Percentiles rank a stretch among this genome's conserved stretches.
phyloP scores from a whole-genome alignment of 2,329 filamentous ascomycete species.

The Didymella pomorum region DNA sequence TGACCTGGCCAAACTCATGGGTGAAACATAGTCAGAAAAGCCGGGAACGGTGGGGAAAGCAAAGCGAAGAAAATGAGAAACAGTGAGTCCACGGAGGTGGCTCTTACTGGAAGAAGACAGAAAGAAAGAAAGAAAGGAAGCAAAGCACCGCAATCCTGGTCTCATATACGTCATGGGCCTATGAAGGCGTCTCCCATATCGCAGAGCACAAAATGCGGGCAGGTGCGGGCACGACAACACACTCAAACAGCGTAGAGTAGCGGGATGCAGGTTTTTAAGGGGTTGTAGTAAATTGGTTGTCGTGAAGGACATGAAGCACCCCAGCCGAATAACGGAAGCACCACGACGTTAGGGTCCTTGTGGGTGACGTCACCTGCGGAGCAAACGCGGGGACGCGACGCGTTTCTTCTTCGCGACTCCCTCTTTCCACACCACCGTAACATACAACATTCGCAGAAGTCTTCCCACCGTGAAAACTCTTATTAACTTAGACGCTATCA shows the following conservation, averaged over 20 bases:
- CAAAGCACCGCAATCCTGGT: background rate
- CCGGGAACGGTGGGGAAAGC: background rate
- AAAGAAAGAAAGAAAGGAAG: background rate
- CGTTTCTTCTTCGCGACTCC: background rate
- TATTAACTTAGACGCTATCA: background rate
- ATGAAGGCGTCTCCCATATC: background rate
- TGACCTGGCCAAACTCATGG: constrained; percentile 4
- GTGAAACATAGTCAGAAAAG: background rate
- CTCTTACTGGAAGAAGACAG: background rate
- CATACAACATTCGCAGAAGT: no score
- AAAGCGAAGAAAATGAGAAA: background rate
- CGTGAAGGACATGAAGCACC: background rate
- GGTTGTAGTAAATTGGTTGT: background rate
- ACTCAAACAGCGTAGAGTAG: background rate
- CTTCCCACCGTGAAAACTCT: background rate
- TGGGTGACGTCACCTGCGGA: constrained; percentile 11
- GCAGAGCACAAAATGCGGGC: background rate
- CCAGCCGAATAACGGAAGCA: background rate
- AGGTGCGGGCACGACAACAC: background rate
- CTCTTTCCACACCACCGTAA: background rate
- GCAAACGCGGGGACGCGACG: background rate
- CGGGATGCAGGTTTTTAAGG: background rate
- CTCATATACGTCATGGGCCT: background rate
- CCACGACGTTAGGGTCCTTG: background rate
- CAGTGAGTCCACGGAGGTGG: background rate